Evolutionary conservation across 2,329 filamentous ascomycete species (phyloP), one percentile per base, ranked within the genome.

Genomic region (Teratosphaeria epicoccoides): DNA sequence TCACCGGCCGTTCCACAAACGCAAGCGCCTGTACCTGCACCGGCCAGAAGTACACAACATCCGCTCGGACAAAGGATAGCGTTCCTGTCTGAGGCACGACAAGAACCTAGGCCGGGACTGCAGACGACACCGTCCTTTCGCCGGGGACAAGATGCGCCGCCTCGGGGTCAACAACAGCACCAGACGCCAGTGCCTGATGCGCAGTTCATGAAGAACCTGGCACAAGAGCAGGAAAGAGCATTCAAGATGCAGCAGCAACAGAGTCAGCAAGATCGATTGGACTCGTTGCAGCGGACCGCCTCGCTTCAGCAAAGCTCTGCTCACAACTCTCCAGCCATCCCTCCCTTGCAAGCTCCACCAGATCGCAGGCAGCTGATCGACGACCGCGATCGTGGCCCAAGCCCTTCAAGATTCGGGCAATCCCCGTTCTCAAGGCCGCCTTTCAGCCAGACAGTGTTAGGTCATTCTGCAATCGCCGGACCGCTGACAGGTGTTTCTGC

Each of bases 201-300:
- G 3, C 50, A 59, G 12, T 63, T 53, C 50, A 57, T 66, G 22
- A 55, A 56, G 20, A 58, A 56, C 22, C 50, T 68, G 20, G 51
- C 57, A 24, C 57, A 63, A 24, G 64, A 69, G 50, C 65, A 65
- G 51, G 61, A 66, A 37, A 57, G 60, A 20, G 66, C 66, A 3
- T 55, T 66, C 12, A 56, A 58, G 9, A 57, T 66, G 55, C 60
- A 65, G 50, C 50, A 63, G 44, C 52, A 57, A 55, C 57, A 47
- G 46, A 59, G 52, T 26, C 58, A 62, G 25, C 57, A 62, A 47
- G 57, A 59, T 14, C 57, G 59, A 24, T 52, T 61, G 47, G 63
- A 62, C 10, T 57, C 59, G 20, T 45, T 56, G 6, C 60, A 59
- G 29, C 57, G 57, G 10, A 58, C 56, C 11, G 47, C 26, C 9